Base-by-base conservation (phyloP, 2,329 filamentous ascomycete species). In the Cladophialophora yegresii region DNA sequence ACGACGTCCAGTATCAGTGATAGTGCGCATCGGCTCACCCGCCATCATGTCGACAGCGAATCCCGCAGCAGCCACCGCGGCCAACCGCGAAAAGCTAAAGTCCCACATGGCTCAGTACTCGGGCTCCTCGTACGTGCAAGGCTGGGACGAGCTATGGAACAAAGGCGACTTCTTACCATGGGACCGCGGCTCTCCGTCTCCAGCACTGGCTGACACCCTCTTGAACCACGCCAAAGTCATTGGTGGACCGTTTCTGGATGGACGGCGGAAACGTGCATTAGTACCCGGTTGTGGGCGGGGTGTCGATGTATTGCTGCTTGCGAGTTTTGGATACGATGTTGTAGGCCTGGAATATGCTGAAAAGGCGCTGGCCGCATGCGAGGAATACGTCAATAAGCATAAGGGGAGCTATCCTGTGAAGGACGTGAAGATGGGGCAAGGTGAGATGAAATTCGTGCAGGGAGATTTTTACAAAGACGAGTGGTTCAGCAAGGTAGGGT, bases 201-300 rank as follows among this genome's bases (percentile, higher is more conserved):
- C 85, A 4, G 85, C 86, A 0, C 74, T 89, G 33, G 79, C 82
- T 40, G 85, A 88, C 67, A 73, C 81, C 0, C 75, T 88, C 28
- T 70, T 76, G 9, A 72, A 78, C 61, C 72, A 73, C 3, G 70
- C 68, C 1, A 71, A 75, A 13, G 72, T 78, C 4, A 71, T 83
- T 30, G 78, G 78, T n/a, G 30, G 33, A 8, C 32, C 22, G 23
- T 47, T 45, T 51, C 83, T 68, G 36, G 72, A 65, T 50, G 71
- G 26, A 70, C 63, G 33, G 45, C 72, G 77, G 61, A 84, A 83
- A 70, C 81, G 79, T 62, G 91, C 88, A 1, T 80, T 96, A 8
- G 89, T 96, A 0, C 90, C 92, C 0, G 92, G 91, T 4, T 96
- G 92, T 76, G 92, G 92, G 0, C 84, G 85, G 54, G 92, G 92